Conservation (phyloP, 1,139 yeast species). For the Suhomyces kunorum region DNA sequence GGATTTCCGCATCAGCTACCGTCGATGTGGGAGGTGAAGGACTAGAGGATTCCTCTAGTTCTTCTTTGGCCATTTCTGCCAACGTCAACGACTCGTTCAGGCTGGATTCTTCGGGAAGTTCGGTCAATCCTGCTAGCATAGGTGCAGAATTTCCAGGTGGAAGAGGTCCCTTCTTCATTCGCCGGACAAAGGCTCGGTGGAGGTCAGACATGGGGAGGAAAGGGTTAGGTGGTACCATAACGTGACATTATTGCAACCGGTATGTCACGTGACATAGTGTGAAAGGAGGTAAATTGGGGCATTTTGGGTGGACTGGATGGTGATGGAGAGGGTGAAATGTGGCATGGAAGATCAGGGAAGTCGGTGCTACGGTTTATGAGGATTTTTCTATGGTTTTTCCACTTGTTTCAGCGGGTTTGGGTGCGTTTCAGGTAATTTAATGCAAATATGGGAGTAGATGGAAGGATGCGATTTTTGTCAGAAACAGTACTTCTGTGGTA, state of each 20-base stretch:
- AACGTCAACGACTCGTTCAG: not conserved
- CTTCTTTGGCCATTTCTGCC: constrained; percentile 7
- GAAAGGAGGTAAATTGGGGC: no score
- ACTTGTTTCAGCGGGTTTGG: no score
- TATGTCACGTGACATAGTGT: not conserved
- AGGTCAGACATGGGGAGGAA: constrained; percentile 17
- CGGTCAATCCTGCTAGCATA: not conserved
- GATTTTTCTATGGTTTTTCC: no score
- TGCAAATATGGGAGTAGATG: no score
- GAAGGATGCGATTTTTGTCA: no score
- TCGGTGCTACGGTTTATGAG: no score
- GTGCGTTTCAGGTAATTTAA: no score
- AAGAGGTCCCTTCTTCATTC: constrained; percentile 4
- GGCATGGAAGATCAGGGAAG: no score
- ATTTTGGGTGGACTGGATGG: no score
- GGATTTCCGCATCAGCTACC: constrained; percentile 6
- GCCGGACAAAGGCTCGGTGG: constrained; percentile 13
- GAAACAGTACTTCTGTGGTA: no score
- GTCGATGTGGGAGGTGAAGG: constrained; percentile 1
- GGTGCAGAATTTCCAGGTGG: constrained; percentile 1
- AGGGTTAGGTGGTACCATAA: not conserved
- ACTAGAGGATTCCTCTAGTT: not conserved
- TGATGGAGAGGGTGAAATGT: no score
- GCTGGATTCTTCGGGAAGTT: constrained; percentile 2
- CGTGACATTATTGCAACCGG: constrained; percentile 1